Base-by-base conservation (phyloP, 768 basidiomycete genomes). In the Pleurotus giganteus region DNA sequence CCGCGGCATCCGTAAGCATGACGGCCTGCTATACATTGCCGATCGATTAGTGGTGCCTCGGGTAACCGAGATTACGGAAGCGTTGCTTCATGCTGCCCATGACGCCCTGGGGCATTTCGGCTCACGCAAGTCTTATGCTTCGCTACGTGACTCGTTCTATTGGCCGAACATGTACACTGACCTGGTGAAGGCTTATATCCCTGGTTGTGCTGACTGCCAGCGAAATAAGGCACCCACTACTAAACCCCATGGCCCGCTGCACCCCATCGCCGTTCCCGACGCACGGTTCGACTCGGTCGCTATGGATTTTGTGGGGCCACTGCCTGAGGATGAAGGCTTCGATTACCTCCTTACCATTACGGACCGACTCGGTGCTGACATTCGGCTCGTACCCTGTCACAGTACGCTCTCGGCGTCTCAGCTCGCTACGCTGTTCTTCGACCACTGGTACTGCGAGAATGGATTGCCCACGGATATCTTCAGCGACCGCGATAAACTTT, bases 401-500 rank as follows among this genome's bases (percentile, higher is more conserved):
- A 56, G 51, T 2, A 45, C 58, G 32, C 39, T 58, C 15, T 32
- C 49, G 0, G 63, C 67, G 2, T 26, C 55, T 19, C 41, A 67
- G 4, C 41, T 67, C 7, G 65, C 67, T 0, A 29, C 42, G 6
- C 23, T 68, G 0, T 63, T 68, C 27, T 68, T 69, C 31, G 51
- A 65, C 11, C 15, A 57, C 2, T 66, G 65, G 62, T 68, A 66
- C 50, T 67, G 66, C 34, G 60, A 70, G 43, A 70, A 70, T 53
- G 71, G 74, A 0, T 41, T 69, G 1, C 71, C 65, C 0, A 2
- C 32, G 62, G 72, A 54, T 52, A 65, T 42, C 75, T 77, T 37
- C 74, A 71, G 0, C 63, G 76, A 77, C 57, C 52, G 68, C 7
- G 69, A 73, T 39, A 63, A 69, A 47, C 55, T 70, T 2, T 69